Percentiles rank a stretch among this genome's conserved stretches.
These are phyloP conservation scores for Anisodus acutangulus DNA, from an alignment of 257 asterid genomes.

Conservation along the genomic window DNA sequence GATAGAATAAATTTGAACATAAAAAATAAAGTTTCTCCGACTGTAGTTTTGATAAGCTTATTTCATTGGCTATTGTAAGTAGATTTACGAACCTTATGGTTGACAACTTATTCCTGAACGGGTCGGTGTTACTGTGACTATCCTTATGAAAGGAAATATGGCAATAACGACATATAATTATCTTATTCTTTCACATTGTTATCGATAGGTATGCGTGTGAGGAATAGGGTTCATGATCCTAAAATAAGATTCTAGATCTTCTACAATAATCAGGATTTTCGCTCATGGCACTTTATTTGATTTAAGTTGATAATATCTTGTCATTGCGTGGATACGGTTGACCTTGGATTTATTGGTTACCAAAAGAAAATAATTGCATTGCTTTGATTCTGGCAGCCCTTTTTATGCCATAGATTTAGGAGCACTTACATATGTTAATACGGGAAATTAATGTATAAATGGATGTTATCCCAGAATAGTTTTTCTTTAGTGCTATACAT, in stretches of 20 bases:
- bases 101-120: not conserved
- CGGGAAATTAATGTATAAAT: no score
- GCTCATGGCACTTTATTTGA: not conserved
- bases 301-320: not conserved
- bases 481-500: no score
- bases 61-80: slow-evolving; percentile 22
- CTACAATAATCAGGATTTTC: slow-evolving; percentile 4
- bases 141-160: slow-evolving; percentile 22
- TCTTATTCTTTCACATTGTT: slow-evolving; percentile 18
- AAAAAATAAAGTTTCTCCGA: not conserved
- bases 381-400: not conserved
- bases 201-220: not conserved
- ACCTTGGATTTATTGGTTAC: not conserved
- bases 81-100: not conserved
- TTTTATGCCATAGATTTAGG: not conserved
- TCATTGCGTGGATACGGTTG: not conserved
- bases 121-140: not conserved
- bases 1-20: not conserved
- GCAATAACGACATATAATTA: not conserved
- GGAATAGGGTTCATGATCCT: not conserved
- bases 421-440: no score
- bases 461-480: no score
- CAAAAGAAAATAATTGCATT: not conserved
- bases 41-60: not conserved
- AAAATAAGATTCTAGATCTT: not conserved